Evolutionary conservation across 805 yeast species (phyloP).

Genomic region (Yarrowia bubula): DNA sequence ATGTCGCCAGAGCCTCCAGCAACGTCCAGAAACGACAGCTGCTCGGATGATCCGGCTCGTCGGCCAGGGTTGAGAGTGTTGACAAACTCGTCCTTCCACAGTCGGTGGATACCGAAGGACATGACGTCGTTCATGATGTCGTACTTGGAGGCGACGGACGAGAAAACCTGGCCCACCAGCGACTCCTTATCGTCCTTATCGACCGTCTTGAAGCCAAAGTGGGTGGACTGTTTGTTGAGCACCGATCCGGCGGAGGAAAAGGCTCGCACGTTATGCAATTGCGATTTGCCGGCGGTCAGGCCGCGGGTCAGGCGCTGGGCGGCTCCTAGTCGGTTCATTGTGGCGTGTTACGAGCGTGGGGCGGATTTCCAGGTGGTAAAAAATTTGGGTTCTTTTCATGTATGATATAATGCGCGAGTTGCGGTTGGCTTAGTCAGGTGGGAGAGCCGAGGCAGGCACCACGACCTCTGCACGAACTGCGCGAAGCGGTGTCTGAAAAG

Average conservation of each 20-base stretch:
- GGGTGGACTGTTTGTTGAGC: conserved; percentile 49
- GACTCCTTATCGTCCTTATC: conserved; percentile 74
- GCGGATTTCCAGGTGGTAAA: neutral
- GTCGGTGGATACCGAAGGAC: conserved; percentile 92
- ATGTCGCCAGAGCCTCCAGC: conserved; percentile 99
- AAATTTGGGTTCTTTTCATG: neutral
- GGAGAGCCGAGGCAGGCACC: neutral
- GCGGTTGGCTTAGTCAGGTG: conserved; percentile 3
- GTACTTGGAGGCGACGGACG: conserved; percentile 90
- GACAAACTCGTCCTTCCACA: conserved; percentile 93
- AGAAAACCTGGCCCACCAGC: conserved; percentile 73
- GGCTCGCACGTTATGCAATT: conserved; percentile 3
- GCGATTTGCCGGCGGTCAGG: neutral
- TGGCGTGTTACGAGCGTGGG: neutral
- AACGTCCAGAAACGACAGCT: conserved; percentile 86
- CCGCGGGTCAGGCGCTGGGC: conserved; percentile 8
- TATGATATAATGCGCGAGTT: neutral
- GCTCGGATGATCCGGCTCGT: conserved; percentile 74
- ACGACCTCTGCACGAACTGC: too few relatives aligned
- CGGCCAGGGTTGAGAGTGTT: conserved; percentile 86
- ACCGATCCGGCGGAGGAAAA: conserved; percentile 2
- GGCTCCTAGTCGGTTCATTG: conserved; percentile 11
- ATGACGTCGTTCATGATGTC: conserved; percentile 98
- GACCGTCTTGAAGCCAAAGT: conserved; percentile 87
- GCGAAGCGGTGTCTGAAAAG: too few relatives aligned